Base-by-base conservation (phyloP, 2,329 filamentous ascomycete genomes). In the Pyrenophora graminea region DNA sequence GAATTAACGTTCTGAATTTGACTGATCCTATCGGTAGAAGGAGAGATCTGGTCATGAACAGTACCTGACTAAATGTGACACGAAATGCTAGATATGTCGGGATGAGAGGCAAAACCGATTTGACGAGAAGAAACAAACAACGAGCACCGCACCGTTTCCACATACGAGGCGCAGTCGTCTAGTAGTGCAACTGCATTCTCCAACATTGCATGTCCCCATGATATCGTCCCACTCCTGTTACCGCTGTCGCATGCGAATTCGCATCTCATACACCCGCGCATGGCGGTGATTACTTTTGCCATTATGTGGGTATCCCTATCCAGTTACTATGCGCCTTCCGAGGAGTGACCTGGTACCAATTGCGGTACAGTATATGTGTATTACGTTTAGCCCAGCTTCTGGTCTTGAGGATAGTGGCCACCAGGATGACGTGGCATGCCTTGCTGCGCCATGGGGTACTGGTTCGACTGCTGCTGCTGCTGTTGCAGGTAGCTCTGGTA, bases 401-500 rank as follows among this genome's bases (percentile, higher is more conserved):
- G 70, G 49, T 74, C 70, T 45, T 92, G 89, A 61, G 89, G 88
- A 67, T 89, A 87, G 77, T 90, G 90, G 67, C 91, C 88, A 45
- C 70, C 70, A 30, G 72, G 72, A 55, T 75, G 72, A 52, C 69
- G 70, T 51, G 89, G 87, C 83, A 94, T 90, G 64, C 89, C 85
- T 58, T 83, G 81, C 71, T 89, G 87, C 46, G 88, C 88, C 85
- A 95, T 90, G 44, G 84, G 85, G 67, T 91, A 92, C 67, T 87
- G 88, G 67, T 85, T 85, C 60, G 83, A 82, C 63, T 81, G 67
- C 50, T 75, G 73, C 69, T 84, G 87, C 38, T 51, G 48, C 19
- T 51, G 82, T 66, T 85, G 82, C 50, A 95, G 85, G 70, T 94
- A 94, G 73, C 85, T 89, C 71, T 91, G 88, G 72, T 96, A 96